phyloP scores from a whole-genome alignment of 176 grass and related monocot genomes.

The Oropetium thomaeum region DNA sequence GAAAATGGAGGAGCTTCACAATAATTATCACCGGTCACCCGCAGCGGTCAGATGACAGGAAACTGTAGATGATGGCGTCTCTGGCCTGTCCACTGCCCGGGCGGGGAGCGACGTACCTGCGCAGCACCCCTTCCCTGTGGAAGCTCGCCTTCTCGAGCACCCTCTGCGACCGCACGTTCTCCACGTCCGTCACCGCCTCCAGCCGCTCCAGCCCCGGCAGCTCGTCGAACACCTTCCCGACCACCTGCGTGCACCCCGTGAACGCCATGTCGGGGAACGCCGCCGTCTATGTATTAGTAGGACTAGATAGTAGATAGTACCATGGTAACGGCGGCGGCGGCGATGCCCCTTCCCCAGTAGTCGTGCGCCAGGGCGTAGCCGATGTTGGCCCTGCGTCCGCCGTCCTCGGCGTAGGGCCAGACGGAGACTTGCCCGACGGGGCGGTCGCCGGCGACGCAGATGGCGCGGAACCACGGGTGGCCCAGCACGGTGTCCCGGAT shows the following conservation, averaged over 20 bases:
- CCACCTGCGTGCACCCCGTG: conserved; percentile 16
- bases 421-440: conserved; percentile 55
- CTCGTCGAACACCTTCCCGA: conserved; percentile 41
- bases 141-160: conserved; percentile 65
- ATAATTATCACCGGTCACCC: not conserved
- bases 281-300: not conserved
- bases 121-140: conserved; percentile 46
- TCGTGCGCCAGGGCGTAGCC: conserved; percentile 45
- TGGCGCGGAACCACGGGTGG: conserved; percentile 53
- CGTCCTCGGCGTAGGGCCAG: conserved; percentile 40
- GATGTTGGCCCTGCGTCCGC: conserved; percentile 41
- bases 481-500: conserved; percentile 40
- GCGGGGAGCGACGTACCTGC: conserved; percentile 23
- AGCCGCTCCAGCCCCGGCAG: conserved; percentile 48
- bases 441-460: conserved; percentile 34
- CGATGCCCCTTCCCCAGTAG: conserved; percentile 47
- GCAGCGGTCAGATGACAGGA: conserved; percentile 34
- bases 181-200: conserved; percentile 48
- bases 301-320: not conserved
- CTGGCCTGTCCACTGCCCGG: not conserved
- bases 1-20: no score
- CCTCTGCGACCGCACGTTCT: conserved; percentile 48
- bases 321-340: conserved; percentile 30
- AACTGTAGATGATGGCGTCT: conserved; percentile 51
- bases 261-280: not conserved